Evolutionary conservation across 192 early-diverging fungal species (phyloP), one percentile per base, ranked within the genome.

Genomic region (Paraglomus brasilianum): DNA sequence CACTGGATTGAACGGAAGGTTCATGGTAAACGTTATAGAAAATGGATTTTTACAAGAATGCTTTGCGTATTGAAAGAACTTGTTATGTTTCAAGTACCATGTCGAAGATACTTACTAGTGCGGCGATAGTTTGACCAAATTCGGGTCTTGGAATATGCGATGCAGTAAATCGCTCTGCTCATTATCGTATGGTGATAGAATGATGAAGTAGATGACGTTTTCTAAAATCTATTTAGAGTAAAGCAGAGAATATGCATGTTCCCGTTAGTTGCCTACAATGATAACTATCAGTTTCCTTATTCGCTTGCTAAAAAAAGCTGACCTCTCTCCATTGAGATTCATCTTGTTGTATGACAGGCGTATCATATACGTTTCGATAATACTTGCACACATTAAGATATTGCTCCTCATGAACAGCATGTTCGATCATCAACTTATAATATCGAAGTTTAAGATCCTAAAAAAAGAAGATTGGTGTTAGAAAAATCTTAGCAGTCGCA

Each of bases 91-190:
- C 30, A 30, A 30, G 30, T 30, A 30, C 3, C 30, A 30, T 30
- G 30, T 30, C 30, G 30, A 30, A 30, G 30, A 46, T 43, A 19
- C 74, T 69, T 83, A 95, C 89, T 86, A 77, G 77, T 87, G 89
- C n/a, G 92, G 75, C 41, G 83, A 70, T 0, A 94, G 80, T 48
- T 94, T 89, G 40, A 78, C 76, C 67, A 97, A 74, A 24, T 91
- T 91, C 46, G 89, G 83, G 66, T 99, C 97, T 67, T 85, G 77
- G 73, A 86, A 82, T 30, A 96, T 86, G 50, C 94, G 83, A 70
- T 98, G 92, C 42, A 98, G 86, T 59, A 98, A 72, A 73, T 99
- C 96, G 0, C 91, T 87, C 77, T 99, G 97, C 81, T 98, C 95
- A 76, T 98, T 95, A 78, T 93, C 92, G 76, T 88, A 97, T 2